Percentiles rank a stretch among this genome's conserved stretches.
Evolutionary conservation across 2,329 filamentous ascomycete genomes (phyloP).

Genomic region (Emericellopsis atlantica): DNA sequence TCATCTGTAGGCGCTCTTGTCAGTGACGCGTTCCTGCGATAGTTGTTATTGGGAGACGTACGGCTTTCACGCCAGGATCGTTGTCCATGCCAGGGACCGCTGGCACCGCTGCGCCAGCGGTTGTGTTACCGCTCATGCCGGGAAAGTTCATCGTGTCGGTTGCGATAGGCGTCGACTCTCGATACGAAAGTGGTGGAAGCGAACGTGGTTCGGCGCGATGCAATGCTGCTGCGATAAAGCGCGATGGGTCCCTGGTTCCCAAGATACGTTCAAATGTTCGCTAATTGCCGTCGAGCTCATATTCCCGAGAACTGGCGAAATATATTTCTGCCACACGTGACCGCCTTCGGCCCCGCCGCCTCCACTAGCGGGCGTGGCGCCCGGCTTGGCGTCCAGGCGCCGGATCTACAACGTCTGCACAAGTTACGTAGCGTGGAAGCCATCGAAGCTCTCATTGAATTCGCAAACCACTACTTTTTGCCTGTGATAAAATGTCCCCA

Average conservation of each 20-base stretch:
- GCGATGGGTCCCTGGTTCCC: too few relatives aligned
- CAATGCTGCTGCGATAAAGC: too few relatives aligned
- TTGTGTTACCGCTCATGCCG: slow-evolving; percentile 10
- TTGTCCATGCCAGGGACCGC: slow-evolving; percentile 20
- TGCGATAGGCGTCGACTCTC: not conserved
- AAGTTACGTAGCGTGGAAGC: too few relatives aligned
- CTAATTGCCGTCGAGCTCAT: too few relatives aligned
- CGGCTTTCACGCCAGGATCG: slow-evolving; percentile 39
- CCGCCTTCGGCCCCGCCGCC: slow-evolving; percentile 14
- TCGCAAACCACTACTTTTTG: not conserved
- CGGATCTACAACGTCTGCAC: not conserved
- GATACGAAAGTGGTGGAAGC: too few relatives aligned
- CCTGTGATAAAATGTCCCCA: not conserved
- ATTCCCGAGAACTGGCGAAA: slow-evolving; percentile 9
- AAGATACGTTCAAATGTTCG: too few relatives aligned
- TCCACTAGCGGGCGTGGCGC: not conserved
- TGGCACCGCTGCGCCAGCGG: slow-evolving; percentile 3
- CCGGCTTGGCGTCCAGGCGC: slow-evolving; percentile 6
- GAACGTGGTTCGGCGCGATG: too few relatives aligned
- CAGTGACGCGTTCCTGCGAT: not conserved
- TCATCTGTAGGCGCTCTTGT: slow-evolving; percentile 42
- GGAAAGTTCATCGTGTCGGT: slow-evolving; percentile 24
- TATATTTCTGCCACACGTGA: slow-evolving; percentile 25
- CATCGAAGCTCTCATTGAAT: too few relatives aligned
- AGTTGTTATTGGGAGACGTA: slow-evolving; percentile 13